These are phyloP conservation scores for Neofusicoccum ribis DNA, from an alignment of 2,329 filamentous ascomycete genomes.

Conservation along the genomic window DNA sequence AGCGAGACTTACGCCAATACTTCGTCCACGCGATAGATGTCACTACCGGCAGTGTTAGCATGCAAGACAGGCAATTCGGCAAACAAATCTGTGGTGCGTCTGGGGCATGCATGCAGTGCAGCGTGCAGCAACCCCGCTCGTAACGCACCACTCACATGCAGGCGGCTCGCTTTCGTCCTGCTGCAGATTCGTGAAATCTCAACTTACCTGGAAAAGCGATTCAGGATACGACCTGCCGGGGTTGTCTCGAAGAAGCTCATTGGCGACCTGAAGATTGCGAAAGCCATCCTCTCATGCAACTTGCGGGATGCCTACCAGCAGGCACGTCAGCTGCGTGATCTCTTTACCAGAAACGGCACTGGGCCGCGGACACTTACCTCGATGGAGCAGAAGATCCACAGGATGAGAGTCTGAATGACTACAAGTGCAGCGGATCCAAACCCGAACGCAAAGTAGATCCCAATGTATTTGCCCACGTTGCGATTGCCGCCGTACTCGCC, in stretches of 20 bases:
- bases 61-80: slow-evolving; percentile 11
- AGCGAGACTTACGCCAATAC: slow-evolving; percentile 66
- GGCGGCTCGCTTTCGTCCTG: background rate
- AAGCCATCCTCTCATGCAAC: slow-evolving; percentile 95
- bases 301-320: slow-evolving; percentile 77
- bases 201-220: slow-evolving; percentile 85
- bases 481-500: slow-evolving; percentile 66
- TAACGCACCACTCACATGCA: slow-evolving; percentile 9
- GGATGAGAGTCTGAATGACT: slow-evolving; percentile 86
- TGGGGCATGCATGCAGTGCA: slow-evolving; percentile 9
- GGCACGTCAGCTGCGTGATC: slow-evolving; percentile 24
- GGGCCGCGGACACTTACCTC: slow-evolving; percentile 62
- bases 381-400: slow-evolving; percentile 99
- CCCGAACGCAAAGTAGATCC: slow-evolving; percentile 93
- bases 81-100: slow-evolving; percentile 7
- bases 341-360: background rate
- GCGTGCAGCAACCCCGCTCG: slow-evolving; percentile 16
- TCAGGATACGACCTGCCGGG: slow-evolving; percentile 91
- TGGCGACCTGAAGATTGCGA: slow-evolving; percentile 92
- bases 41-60: slow-evolving; percentile 45
- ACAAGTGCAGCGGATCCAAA: slow-evolving; percentile 82
- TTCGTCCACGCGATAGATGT: slow-evolving; percentile 84
- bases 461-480: slow-evolving; percentile 84
- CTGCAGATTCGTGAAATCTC: slow-evolving; percentile 17
- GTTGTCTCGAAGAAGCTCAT: slow-evolving; percentile 99